Evolutionary conservation across 345 rosid species (phyloP).

Genomic region (Excoecaria agallocha): DNA sequence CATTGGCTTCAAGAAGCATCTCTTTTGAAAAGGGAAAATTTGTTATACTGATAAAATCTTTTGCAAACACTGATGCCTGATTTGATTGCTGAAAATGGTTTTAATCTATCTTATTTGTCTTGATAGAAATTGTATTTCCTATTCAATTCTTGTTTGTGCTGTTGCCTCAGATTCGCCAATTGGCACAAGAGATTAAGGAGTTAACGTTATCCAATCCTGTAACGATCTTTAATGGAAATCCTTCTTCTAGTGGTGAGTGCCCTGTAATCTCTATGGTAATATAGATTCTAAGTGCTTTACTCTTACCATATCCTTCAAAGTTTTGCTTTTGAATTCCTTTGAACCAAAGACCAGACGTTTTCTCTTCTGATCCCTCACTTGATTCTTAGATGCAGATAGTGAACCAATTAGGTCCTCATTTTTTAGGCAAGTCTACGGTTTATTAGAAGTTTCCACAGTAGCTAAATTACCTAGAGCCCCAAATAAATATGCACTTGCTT

Average conservation of each 20-base stretch:
- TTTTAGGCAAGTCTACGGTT: not conserved
- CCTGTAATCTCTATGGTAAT: constrained; percentile 4
- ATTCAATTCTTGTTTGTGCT: constrained; percentile 7
- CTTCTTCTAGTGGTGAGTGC: constrained; percentile 47
- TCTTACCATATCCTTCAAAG: not conserved
- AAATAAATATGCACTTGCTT: not conserved
- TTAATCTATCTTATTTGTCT: constrained; percentile 2
- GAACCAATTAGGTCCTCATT: not conserved
- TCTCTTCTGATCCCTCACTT: not conserved
- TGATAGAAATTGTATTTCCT: constrained; percentile 3
- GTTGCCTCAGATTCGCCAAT: constrained; percentile 56
- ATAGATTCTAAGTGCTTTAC: not conserved
- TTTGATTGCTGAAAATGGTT: not conserved
- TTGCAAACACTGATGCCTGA: not conserved
- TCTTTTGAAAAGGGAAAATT: not conserved
- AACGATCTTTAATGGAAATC: constrained; percentile 68
- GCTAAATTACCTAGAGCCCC: not conserved
- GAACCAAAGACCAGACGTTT: not conserved
- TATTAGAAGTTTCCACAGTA: not conserved
- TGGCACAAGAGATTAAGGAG: constrained; percentile 92
- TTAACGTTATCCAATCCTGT: constrained; percentile 58
- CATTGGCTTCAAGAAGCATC: not conserved
- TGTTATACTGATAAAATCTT: not conserved
- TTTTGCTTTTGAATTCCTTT: not conserved
- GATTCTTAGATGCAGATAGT: not conserved